phyloP scores from a whole-genome alignment of 768 basidiomycete species.

The Rickenella mellea region DNA sequence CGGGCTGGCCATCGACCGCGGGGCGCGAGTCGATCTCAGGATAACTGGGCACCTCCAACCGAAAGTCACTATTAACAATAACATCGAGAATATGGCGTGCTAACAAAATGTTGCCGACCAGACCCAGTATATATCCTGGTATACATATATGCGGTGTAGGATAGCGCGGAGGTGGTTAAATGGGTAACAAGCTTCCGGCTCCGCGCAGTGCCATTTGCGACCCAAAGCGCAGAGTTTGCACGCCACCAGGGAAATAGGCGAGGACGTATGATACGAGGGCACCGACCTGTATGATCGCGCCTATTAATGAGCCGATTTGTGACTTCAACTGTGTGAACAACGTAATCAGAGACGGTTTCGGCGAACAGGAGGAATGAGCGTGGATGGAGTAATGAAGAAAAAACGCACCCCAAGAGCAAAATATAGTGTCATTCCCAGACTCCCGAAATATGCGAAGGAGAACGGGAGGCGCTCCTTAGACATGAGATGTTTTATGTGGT shows the following conservation, averaged over 20 bases:
- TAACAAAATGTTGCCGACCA: too few species aligned
- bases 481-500: slow-evolving; percentile 82
- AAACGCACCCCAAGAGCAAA: slow-evolving; percentile 78
- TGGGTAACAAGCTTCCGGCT: slow-evolving; percentile 72
- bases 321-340: slow-evolving; percentile 52
- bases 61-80: too few species aligned
- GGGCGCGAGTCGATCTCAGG: too few species aligned
- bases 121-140: too few species aligned
- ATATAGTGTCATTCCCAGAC: slow-evolving; percentile 80
- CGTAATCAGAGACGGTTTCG: not conserved
- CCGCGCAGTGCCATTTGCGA: slow-evolving; percentile 75
- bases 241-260: slow-evolving; percentile 92
- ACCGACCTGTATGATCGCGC: slow-evolving; percentile 74
- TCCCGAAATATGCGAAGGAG: slow-evolving; percentile 71
- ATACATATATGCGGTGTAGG: too few species aligned
- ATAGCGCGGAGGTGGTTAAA: slow-evolving; percentile 31
- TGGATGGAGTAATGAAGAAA: not conserved
- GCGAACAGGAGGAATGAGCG: slow-evolving; percentile 1
- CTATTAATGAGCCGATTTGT: slow-evolving; percentile 77
- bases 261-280: slow-evolving; percentile 83
- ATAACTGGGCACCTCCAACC: too few species aligned
- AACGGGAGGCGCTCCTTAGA: slow-evolving; percentile 82
- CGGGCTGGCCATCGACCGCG: too few species aligned
- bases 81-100: too few species aligned
- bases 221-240: slow-evolving; percentile 71